Percentiles rank a stretch among this genome's conserved stretches.
These are phyloP conservation scores for Laburnicola sp. DNA, from an alignment of 2,329 filamentous ascomycete species.

Conservation along the genomic window DNA sequence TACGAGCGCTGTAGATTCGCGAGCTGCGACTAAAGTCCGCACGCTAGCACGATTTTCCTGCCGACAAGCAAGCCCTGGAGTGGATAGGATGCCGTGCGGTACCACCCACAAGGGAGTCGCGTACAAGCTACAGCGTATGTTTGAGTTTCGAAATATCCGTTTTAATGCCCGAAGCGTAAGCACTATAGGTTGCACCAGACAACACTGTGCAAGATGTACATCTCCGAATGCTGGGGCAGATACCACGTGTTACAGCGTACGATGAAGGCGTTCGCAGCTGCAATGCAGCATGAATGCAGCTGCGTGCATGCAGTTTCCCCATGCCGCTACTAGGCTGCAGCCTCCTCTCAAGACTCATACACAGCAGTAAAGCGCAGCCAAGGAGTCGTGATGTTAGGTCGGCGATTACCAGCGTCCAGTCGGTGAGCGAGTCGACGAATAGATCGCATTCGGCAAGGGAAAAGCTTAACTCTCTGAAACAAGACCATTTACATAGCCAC, in stretches of 20 bases:
- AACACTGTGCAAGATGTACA: background rate
- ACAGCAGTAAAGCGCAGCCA: background rate
- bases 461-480: constrained; percentile 15
- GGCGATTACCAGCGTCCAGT: background rate
- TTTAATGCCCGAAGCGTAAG: background rate
- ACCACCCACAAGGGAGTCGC: background rate
- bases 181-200: constrained; percentile 1
- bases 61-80: background rate
- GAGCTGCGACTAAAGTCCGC: background rate
- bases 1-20: too few species aligned
- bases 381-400: background rate
- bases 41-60: background rate
- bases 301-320: too few species aligned
- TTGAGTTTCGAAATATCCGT: background rate
- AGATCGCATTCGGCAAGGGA: background rate
- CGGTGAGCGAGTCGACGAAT: background rate
- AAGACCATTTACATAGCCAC: constrained; percentile 11
- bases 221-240: background rate
- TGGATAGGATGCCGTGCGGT: background rate
- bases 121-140: constrained; percentile 1
- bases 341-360: too few species aligned
- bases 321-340: too few species aligned
- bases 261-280: too few species aligned
- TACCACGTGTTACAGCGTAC: background rate
- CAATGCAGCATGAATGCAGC: too few species aligned